These are phyloP conservation scores for Ophiostoma ulmi DNA, from an alignment of 2,329 filamentous ascomycete genomes.

Conservation along the genomic window DNA sequence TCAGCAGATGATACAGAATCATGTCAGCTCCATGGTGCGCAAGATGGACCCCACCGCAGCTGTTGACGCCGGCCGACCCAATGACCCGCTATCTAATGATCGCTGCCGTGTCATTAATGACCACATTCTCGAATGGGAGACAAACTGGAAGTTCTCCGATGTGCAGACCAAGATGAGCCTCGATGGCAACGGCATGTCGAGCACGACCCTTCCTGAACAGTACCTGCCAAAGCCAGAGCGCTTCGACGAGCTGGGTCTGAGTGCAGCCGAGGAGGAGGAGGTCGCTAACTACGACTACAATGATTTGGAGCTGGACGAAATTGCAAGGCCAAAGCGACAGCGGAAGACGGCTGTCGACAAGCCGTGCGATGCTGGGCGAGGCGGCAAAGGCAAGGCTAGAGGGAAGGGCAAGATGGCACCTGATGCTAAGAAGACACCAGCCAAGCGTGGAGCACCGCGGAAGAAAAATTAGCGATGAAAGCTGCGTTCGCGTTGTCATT, in stretches of 20 bases:
- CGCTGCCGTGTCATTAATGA: not conserved
- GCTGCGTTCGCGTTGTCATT: not conserved
- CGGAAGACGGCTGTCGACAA: not conserved
- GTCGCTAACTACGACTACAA: not conserved
- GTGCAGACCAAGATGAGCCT: not conserved
- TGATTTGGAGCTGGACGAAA: not conserved
- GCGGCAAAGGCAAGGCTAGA: not conserved
- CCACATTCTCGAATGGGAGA: slow-evolving; percentile 12
- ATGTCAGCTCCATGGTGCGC: slow-evolving; percentile 9
- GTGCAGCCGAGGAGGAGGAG: not conserved
- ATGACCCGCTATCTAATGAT: not conserved
- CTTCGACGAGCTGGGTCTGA: slow-evolving; percentile 1
- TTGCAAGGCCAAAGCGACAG: not conserved
- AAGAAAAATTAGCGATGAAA: not conserved
- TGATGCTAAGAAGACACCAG: not conserved
- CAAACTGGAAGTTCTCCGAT: slow-evolving; percentile 17
- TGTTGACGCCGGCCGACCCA: not conserved
- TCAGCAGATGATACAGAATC: not conserved
- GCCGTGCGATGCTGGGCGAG: not conserved
- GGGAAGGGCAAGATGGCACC: not conserved
- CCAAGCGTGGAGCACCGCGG: not conserved
- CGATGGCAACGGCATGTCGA: not conserved
- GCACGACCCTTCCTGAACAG: not conserved
- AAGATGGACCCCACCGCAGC: not conserved
- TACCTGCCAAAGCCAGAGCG: slow-evolving; percentile 1